Percentiles rank a stretch among this genome's conserved stretches.
Evolutionary conservation across 768 basidiomycete genomes (phyloP).

Genomic region (Podaxis sp.): DNA sequence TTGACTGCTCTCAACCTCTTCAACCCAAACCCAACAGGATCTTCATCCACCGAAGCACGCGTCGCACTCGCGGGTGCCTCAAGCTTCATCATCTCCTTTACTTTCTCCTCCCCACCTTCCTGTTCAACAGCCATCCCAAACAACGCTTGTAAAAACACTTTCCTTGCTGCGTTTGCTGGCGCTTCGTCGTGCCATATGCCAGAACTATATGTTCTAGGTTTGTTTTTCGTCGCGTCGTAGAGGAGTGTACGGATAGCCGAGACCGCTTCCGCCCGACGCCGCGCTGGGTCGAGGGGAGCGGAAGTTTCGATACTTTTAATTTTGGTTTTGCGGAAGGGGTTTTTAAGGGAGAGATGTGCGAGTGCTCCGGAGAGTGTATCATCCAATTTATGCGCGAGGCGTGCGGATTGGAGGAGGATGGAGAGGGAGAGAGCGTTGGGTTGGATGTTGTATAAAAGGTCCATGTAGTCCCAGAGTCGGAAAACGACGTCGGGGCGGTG

Average conservation of each 20-base stretch:
- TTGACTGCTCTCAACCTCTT: constrained; percentile 2
- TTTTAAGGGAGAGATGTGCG: constrained; percentile 37
- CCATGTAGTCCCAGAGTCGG: constrained; percentile 65
- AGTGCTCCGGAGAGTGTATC: constrained; percentile 47
- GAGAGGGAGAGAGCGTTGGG: constrained; percentile 55
- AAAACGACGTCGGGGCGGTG: constrained; percentile 62
- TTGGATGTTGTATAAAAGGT: constrained; percentile 48
- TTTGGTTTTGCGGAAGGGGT: constrained; percentile 24
- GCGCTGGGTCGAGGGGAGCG: not conserved
- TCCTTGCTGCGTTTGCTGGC: constrained; percentile 44
- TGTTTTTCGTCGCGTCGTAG: not conserved
- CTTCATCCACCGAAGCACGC: constrained; percentile 10
- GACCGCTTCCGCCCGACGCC: constrained; percentile 22
- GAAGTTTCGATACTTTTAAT: not conserved
- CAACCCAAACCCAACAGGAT: constrained; percentile 11
- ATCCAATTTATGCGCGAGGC: constrained; percentile 47
- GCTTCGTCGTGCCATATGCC: constrained; percentile 42
- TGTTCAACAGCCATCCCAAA: constrained; percentile 41
- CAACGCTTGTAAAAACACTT: constrained; percentile 51
- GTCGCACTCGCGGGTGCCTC: constrained; percentile 19
- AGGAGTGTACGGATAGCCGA: constrained; percentile 19
- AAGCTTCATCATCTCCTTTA: constrained; percentile 22
- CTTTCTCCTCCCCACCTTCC: constrained; percentile 17
- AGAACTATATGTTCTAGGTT: constrained; percentile 21
- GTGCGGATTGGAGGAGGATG: constrained; percentile 57